Base-by-base conservation (phyloP, 305 asterid species). In the Plantago rigida region DNA sequence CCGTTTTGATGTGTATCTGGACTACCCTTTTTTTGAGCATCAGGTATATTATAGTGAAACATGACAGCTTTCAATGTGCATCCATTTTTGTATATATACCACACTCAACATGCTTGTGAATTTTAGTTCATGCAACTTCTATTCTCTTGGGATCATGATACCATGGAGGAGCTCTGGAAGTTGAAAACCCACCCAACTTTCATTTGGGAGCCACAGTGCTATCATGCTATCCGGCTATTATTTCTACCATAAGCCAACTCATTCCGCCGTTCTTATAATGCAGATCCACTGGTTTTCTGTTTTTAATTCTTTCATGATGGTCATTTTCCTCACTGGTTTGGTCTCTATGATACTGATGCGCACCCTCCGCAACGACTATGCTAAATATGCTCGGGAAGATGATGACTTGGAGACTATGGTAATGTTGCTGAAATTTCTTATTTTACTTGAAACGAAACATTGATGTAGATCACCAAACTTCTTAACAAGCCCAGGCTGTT, bases 281-380 rank as follows among this genome's bases (percentile, higher is more conserved):
- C 88, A 86, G 94, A 83, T 86, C 58, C 94, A 86, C 79, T 86
- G 94, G 94, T 86, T 86, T 68, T 86, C 94, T 51, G 81, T 86
- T 54, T 71, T 83, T 60, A 86, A 86, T 72, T 86, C 94, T 49
- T 79, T 86, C 85, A 83, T 86, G 94, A 83, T 86, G 94, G 94
- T 86, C 47, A 73, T 86, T 73, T 86, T 86, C 82, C 94, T 86
- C 50, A 78, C 87, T 60, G 91, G 94, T 41, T 60, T 77, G 78
- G 94, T 86, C 42, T 83, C 91, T 14, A 86, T 83, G 91, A 86
- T 83, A 72, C 65, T 86, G 39, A 79, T 81, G 87, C 84, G 84
- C 42, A 81, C 82, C 15, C 79, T 80, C 19, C 81, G 85, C 59
- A 80, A 80, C 1, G 82, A 80, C 65, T 80, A 80, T 71, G 87